Base-by-base conservation (phyloP, 192 early-diverging fungal genomes). In the Piromyces sp. region DNA sequence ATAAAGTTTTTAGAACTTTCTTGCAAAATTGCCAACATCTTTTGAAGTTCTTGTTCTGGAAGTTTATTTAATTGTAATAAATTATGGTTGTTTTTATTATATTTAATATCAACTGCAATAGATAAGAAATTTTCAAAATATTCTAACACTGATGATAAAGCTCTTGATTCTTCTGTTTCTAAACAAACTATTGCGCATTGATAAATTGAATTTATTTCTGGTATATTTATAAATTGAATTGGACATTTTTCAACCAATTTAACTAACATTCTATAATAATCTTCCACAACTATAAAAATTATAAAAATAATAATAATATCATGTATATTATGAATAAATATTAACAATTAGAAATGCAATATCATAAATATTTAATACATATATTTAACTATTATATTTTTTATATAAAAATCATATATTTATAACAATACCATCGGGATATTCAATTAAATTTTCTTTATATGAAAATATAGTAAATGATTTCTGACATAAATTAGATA, bases 281-380 rank as follows among this genome's bases (percentile, higher is more conserved):
- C 94, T 84, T 95, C 93, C 78, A 94, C 83, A 28, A 93, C 94
- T 95, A 86, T 78, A n/a, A 30, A 79, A 40, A 51, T n/a, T n/a
- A n/a, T n/a, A n/a, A n/a, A n/a, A n/a, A n/a, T n/a, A n/a, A n/a
- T n/a, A n/a, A n/a, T n/a, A n/a, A n/a, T n/a, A n/a, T n/a, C n/a
- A n/a, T n/a, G n/a, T n/a, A n/a, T n/a, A n/a, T n/a, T n/a, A n/a
- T n/a, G n/a, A n/a, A n/a, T n/a, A n/a, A n/a, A n/a, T n/a, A n/a
- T n/a, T n/a, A n/a, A n/a, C n/a, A n/a, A n/a, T n/a, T n/a, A n/a
- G n/a, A n/a, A n/a, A n/a, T n/a, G n/a, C n/a, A n/a, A n/a, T n/a
- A n/a, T n/a, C n/a, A n/a, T n/a, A n/a, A n/a, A n/a, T n/a, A n/a
- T n/a, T n/a, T n/a, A n/a, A n/a, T n/a, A n/a, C n/a, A n/a, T n/a